phyloP scores from a whole-genome alignment of 148 eudicot genomes.

The Rhododendron molle region DNA sequence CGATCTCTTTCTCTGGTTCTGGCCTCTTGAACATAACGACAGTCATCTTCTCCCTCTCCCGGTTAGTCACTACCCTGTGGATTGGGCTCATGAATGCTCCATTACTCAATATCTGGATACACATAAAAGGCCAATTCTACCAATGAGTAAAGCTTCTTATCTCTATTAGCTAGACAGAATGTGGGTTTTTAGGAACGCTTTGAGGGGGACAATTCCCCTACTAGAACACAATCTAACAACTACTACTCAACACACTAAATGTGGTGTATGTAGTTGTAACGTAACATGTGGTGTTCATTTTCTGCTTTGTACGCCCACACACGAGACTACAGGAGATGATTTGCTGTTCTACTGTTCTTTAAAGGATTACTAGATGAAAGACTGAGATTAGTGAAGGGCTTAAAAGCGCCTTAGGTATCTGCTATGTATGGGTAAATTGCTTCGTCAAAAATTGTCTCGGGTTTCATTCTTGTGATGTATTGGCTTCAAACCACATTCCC shows the following conservation, averaged over 20 bases:
- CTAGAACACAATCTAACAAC: background rate
- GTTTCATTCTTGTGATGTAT: background rate
- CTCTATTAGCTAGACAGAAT: background rate
- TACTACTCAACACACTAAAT: background rate
- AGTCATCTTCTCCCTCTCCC: constrained; percentile 31
- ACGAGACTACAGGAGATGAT: background rate
- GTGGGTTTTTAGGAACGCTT: background rate
- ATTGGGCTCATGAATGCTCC: constrained; percentile 42
- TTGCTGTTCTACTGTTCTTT: background rate
- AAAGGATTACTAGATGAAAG: background rate
- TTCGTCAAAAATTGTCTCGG: too few relatives aligned
- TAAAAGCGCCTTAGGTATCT: background rate
- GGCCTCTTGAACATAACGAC: constrained; percentile 31
- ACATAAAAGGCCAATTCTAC: background rate
- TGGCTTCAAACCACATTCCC: background rate
- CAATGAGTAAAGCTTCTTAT: background rate
- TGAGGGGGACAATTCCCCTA: background rate
- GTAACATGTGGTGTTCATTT: background rate
- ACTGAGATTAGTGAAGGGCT: background rate
- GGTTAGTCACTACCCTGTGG: constrained; percentile 42
- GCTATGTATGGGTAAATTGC: background rate
- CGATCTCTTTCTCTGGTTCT: constrained; percentile 20
- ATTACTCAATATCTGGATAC: constrained; percentile 38
- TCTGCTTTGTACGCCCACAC: background rate
- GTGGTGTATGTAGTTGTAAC: background rate